Conservation (phyloP, 2,329 filamentous ascomycete genomes). For the Sporothrix dimorphospora region DNA sequence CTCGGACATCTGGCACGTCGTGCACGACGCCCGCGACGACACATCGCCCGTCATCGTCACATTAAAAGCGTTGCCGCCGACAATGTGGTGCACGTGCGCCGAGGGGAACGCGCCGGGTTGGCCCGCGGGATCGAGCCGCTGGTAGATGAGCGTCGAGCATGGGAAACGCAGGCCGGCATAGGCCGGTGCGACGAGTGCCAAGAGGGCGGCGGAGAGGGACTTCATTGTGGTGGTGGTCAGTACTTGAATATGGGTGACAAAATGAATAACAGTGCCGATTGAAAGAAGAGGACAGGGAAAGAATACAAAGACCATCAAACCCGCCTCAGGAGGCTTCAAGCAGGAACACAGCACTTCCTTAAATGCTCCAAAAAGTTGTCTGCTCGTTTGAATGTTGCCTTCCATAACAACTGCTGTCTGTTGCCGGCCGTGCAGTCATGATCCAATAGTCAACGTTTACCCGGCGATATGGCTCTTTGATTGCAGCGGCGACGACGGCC, state of each 20-base stretch:
- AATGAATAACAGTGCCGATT: too few species aligned
- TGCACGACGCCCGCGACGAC: conserved; percentile 35
- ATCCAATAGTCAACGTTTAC: not conserved
- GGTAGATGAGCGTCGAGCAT: conserved; percentile 38
- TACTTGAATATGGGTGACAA: too few species aligned
- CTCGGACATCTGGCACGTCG: conserved; percentile 39
- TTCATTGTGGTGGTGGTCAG: conserved; percentile 33
- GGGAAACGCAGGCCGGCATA: conserved; percentile 38
- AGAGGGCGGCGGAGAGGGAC: conserved; percentile 13
- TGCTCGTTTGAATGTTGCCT: not conserved
- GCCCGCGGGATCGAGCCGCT: conserved; percentile 37
- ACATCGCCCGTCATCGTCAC: conserved; percentile 37
- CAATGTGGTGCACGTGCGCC: conserved; percentile 36
- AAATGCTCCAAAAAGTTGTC: not conserved
- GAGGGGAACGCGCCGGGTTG: conserved; percentile 35
- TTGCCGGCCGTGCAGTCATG: not conserved
- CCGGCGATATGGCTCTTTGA: conserved; percentile 12
- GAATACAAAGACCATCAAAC: too few species aligned
- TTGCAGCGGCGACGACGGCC: not conserved
- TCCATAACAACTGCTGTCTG: not conserved
- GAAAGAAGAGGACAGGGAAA: not conserved
- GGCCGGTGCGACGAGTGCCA: conserved; percentile 32
- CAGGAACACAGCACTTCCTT: not conserved
- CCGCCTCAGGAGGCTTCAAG: not conserved
- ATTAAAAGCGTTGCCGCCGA: conserved; percentile 38